Base-by-base conservation (phyloP, 179 eudicot species). In the Vitellaria paradoxa region DNA sequence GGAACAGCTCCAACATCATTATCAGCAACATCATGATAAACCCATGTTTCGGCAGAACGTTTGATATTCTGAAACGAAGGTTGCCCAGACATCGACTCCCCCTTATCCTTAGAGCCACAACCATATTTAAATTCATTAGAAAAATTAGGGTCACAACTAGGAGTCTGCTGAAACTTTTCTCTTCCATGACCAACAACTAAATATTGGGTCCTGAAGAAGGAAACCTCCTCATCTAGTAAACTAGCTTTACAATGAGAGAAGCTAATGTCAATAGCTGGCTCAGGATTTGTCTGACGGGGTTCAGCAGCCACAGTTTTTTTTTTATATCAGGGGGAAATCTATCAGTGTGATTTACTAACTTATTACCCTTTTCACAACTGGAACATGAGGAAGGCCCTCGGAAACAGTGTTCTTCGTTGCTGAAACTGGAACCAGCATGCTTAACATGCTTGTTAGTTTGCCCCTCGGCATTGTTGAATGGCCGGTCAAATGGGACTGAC, bases 371-470 rank as follows among this genome's bases (percentile, higher is more conserved):
- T 61, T 70, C 53, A n/a, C 9, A 49, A 52, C 68, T 13, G 53
- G 64, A 70, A 69, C 37, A 52, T 6, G 12, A 7, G 42, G 50
- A 26, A 50, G 72, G 74, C 13, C 62, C 75, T 63, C 2, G 82
- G 77, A 79, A 65, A 63, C 60, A 56, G 42, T 72, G 77, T 42
- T 77, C 82, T 42, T 85, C 72, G 50, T 30, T 49, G 45, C 21
- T 20, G 68, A 73, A 69, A 65, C 61, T 57, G 66, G 65, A 53
- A 73, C 62, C 47, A 68, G 57, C 82, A 55, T 49, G 26, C 37
- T 79, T 49, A 49, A 57, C 62, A 46, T 72, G 71, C 60, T 50
- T 70, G 37, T 20, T 7, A 42, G 72, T 46, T 52, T 65, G 42
- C 70, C 23, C 72, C 70, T 77, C 71, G 63, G 65, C 42, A 72